These are phyloP conservation scores for Juglanconis oblonga DNA, from an alignment of 2,329 filamentous ascomycete species.

Conservation along the genomic window DNA sequence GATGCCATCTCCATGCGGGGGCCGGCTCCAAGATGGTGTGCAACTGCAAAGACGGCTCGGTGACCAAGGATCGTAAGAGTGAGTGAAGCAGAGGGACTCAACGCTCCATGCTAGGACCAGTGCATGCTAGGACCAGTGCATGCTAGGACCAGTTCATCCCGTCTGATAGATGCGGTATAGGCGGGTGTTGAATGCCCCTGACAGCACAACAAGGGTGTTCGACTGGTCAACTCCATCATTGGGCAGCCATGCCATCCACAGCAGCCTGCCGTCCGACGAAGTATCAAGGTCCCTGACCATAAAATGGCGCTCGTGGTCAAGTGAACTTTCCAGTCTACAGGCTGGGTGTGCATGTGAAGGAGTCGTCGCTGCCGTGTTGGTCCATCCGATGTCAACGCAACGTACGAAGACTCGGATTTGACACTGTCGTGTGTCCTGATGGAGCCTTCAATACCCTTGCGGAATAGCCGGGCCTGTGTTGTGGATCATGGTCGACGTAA, in stretches of 20 bases:
- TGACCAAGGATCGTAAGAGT: constrained; percentile 5
- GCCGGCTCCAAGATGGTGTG: constrained; percentile 12
- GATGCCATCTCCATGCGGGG: constrained; percentile 8
- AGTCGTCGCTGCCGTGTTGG: constrained; percentile 3
- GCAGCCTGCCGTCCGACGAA: constrained; percentile 12
- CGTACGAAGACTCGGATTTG: constrained; percentile 1
- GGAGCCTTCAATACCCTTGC: constrained; percentile 3
- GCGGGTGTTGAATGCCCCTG: constrained; percentile 8
- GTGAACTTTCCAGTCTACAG: background rate
- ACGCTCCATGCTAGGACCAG: background rate
- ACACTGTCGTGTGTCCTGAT: constrained; percentile 15
- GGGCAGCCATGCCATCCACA: constrained; percentile 13
- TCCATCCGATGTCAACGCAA: constrained; percentile 12
- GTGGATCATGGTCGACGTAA: background rate
- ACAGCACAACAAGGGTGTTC: constrained; percentile 4
- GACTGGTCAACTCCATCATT: constrained; percentile 3
- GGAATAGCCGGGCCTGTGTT: constrained; percentile 1
- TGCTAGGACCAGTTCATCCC: background rate
- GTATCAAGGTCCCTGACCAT: constrained; percentile 11
- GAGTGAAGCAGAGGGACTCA: constrained; percentile 5
- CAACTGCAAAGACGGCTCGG: constrained; percentile 12
- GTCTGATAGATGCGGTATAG: constrained; percentile 7
- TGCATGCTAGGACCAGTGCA: background rate
- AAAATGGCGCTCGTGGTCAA: constrained; percentile 2
- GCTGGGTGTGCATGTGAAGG: constrained; percentile 3